Percentiles rank a stretch among this genome's conserved stretches.
phyloP scores from a whole-genome alignment of 2,329 filamentous ascomycete species.

The Sporothrix schenckii region DNA sequence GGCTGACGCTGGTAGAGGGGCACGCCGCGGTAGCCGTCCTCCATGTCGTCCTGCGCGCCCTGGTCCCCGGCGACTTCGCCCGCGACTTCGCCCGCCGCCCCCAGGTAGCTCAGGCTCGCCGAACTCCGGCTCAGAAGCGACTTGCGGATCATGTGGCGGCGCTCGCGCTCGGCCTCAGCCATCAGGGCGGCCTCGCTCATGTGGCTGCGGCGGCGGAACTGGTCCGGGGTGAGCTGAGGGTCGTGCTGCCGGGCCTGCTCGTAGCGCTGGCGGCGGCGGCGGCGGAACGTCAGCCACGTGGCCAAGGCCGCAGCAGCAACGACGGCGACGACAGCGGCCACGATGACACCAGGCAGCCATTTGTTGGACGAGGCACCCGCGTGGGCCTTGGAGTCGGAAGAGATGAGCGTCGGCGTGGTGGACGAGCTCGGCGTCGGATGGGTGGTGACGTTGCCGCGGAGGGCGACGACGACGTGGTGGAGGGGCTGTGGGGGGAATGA shows the following conservation, averaged over 20 bases:
- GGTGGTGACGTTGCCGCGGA: constrained; percentile 23
- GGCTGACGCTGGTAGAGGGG: constrained; percentile 6
- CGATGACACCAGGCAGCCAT: constrained; percentile 36
- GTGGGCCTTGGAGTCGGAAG: not conserved
- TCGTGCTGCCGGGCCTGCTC: constrained; percentile 37
- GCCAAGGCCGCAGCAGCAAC: constrained; percentile 33
- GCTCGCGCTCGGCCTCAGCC: constrained; percentile 46
- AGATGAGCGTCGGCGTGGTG: not conserved
- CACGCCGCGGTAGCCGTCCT: constrained; percentile 11
- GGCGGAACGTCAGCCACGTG: constrained; percentile 6
- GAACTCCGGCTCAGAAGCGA: constrained; percentile 43
- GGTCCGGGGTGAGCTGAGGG: constrained; percentile 38
- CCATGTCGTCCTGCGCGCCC: constrained; percentile 26
- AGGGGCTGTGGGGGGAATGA: constrained; percentile 1
- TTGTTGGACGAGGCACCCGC: not conserved
- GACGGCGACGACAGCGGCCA: constrained; percentile 39
- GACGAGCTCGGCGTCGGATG: not conserved
- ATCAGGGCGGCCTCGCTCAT: constrained; percentile 39
- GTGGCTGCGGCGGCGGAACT: constrained; percentile 38
- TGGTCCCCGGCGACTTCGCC: not conserved
- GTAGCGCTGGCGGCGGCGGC: constrained; percentile 35
- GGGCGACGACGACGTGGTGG: not conserved
- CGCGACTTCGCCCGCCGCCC: constrained; percentile 3
- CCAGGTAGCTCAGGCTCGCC: constrained; percentile 29
- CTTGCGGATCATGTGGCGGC: constrained; percentile 50